Conservation (phyloP, 2,329 filamentous ascomycete species). For the Trichoderma harzianum region DNA sequence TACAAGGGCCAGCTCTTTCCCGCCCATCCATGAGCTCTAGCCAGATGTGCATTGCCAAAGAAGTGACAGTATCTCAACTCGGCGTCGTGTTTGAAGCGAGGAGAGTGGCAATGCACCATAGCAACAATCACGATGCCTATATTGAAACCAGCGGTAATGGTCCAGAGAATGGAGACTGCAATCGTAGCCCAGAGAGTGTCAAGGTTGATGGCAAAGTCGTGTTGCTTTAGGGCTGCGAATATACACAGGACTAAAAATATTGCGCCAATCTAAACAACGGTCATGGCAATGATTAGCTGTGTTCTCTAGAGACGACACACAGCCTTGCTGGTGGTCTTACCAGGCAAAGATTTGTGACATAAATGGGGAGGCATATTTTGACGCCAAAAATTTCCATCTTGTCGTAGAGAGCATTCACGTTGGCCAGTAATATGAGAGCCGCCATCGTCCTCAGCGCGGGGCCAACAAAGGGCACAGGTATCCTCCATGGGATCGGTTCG, state of each 20-base stretch:
- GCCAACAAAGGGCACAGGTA: constrained; percentile 17
- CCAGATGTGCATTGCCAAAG: not conserved
- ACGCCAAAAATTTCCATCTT: constrained; percentile 12
- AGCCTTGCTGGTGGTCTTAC: not conserved
- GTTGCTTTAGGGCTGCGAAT: not conserved
- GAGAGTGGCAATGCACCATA: not conserved
- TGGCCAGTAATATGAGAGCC: constrained; percentile 18
- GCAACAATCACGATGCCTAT: not conserved
- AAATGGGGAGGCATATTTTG: not conserved
- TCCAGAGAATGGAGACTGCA: not conserved
- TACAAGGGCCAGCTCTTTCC: not conserved
- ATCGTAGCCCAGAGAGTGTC: not conserved
- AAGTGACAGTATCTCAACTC: not conserved
- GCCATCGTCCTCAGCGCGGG: not conserved
- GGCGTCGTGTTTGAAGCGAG: not conserved
- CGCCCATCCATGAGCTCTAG: not conserved
- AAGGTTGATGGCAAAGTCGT: not conserved
- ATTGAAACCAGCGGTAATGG: not conserved
- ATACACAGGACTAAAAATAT: not conserved
- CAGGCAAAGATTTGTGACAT: not conserved
- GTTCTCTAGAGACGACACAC: not conserved
- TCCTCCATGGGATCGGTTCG: constrained; percentile 10
- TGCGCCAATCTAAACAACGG: not conserved
- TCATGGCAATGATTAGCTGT: not conserved
- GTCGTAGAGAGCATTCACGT: constrained; percentile 17